Evolutionary conservation across 345 rosid species (phyloP), one percentile per base, ranked within the genome.

Genomic region (Citrus sinensis): DNA sequence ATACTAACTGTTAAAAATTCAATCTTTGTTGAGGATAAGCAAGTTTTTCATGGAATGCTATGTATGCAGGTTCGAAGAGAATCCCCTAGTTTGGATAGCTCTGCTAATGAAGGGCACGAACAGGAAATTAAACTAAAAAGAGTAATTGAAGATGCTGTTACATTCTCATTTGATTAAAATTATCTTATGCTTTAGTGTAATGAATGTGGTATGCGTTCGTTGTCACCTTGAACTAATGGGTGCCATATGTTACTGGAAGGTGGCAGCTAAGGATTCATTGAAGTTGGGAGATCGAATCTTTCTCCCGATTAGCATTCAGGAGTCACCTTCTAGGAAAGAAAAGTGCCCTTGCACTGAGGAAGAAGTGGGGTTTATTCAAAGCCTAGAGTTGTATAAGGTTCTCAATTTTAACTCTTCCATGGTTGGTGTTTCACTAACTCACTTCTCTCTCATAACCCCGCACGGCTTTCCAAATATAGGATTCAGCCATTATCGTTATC

Each of bases 361-460:
- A 80, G 97, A 92, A 87, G 76, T 89, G 24, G 80, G 88, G 76
- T 94, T 87, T 77, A 86, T 96, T 54, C 89, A 83, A 49, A 79
- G 91, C 83, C 81, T 91, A 75, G 94, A 84, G 82, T 76, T 96
- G 79, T 89, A 91, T 78, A 94, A 96, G 99, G 99, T 93, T 71
- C 59, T 80, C 64, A 71, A 71, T 9, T 73, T 71, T 67, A 34
- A 66, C 70, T 76, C 29, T 37, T 24, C 59, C 5, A 8, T 69
- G 39, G 65, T 76, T 82, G 29, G 27, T 29, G 19, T 73, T 66
- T 4, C 51, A 56, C n/a, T 77, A 54, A 67, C 4, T 77, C 6
- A 8, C 81, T 67, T 35, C 5, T 49, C 55, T 76, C 75, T 5
- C 75, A 74, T 76, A 71, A 73, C 59, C 17, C 70, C 6, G 20